phyloP scores from a whole-genome alignment of 2,329 filamentous ascomycete species.

The Trichoderma simmonsii region DNA sequence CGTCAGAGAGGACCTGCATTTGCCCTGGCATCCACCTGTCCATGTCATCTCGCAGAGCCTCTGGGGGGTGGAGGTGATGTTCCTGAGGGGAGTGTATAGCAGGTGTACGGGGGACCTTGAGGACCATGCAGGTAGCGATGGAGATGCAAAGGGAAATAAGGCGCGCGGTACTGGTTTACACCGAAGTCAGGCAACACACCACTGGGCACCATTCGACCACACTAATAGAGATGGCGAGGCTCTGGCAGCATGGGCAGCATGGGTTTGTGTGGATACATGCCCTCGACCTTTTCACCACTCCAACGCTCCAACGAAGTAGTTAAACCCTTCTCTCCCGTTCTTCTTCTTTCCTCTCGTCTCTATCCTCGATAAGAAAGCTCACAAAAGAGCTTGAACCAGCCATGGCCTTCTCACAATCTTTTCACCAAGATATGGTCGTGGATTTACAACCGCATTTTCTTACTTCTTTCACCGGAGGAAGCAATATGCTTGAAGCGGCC shows the following conservation, averaged over 20 bases:
- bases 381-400: neutral
- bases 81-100: neutral
- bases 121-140: neutral
- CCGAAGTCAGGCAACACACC: neutral
- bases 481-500: neutral
- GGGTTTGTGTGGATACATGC: neutral
- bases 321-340: neutral
- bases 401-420: neutral
- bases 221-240: neutral
- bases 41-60: constrained; percentile 10
- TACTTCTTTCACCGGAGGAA: neutral
- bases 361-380: neutral
- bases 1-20: neutral
- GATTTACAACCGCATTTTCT: neutral
- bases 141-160: neutral
- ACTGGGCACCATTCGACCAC: neutral
- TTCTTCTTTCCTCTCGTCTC: neutral
- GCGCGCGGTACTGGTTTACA: neutral
- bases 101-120: neutral
- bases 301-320: neutral
- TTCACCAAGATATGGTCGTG: neutral
- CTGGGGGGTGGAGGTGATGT: neutral
- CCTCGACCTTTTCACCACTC: neutral
- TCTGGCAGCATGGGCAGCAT: neutral
- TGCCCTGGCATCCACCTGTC: neutral